A percentile compares a stretch with the other conserved stretches of the same genome.
Evolutionary conservation across 768 basidiomycete species (phyloP).

Genomic region (Russula abietina): DNA sequence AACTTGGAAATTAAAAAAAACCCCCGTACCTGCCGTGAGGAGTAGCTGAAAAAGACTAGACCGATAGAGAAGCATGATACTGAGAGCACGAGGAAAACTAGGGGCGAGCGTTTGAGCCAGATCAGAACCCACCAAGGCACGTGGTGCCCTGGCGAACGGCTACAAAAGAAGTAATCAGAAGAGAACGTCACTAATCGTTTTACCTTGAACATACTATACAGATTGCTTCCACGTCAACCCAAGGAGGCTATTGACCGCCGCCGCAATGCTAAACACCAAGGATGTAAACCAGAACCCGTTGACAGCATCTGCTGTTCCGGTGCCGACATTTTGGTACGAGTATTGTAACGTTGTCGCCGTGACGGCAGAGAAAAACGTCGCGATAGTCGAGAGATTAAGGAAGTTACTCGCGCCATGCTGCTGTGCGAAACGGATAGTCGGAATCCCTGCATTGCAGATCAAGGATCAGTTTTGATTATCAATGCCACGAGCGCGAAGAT

Average conservation of each 20-base stretch:
- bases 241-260: slow-evolving; percentile 71
- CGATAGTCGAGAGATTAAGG: slow-evolving; percentile 70
- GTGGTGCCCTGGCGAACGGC: slow-evolving; percentile 68
- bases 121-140: slow-evolving; percentile 82
- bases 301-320: slow-evolving; percentile 43
- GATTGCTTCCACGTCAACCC: slow-evolving; percentile 77
- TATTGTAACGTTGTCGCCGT: slow-evolving; percentile 70
- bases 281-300: slow-evolving; percentile 74
- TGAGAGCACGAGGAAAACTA: slow-evolving; percentile 78
- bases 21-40: slow-evolving; percentile 55
- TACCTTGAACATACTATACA: slow-evolving; percentile 50
- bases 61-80: slow-evolving; percentile 80
- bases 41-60: slow-evolving; percentile 72
- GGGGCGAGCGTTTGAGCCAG: slow-evolving; percentile 80
- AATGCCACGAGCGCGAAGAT: slow-evolving; percentile 7
- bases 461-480: neutral
- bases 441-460: slow-evolving; percentile 45
- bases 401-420: slow-evolving; percentile 65
- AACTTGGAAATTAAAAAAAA: too few species aligned
- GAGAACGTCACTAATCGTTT: slow-evolving; percentile 26
- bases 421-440: slow-evolving; percentile 70
- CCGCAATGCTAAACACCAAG: slow-evolving; percentile 72
- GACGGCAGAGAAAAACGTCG: slow-evolving; percentile 72
- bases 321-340: slow-evolving; percentile 46
- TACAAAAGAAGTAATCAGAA: slow-evolving; percentile 27